phyloP scores from a whole-genome alignment of 169 alveolate species.

The Cryptosporidium tyzzeri region DNA sequence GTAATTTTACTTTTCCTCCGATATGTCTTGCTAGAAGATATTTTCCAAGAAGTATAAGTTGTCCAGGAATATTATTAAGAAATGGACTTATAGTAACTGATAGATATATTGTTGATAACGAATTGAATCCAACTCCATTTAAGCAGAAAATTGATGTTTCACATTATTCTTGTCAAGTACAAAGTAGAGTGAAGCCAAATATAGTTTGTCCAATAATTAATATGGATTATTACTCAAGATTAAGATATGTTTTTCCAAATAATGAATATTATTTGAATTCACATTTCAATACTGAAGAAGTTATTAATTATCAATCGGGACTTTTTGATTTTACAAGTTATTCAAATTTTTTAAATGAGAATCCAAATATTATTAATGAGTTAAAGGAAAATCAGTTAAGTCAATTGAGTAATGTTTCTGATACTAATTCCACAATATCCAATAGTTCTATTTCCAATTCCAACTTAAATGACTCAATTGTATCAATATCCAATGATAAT shows the following conservation, averaged over 20 bases:
- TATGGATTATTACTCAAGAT: background rate
- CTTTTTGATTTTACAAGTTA: slow-evolving; percentile 4
- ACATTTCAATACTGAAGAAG: background rate
- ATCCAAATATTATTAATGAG: background rate
- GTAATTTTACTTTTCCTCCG: slow-evolving; percentile 18
- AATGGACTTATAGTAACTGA: slow-evolving; percentile 47
- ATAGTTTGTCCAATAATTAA: slow-evolving; percentile 43
- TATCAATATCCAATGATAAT: too few species aligned
- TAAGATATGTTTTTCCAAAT: background rate
- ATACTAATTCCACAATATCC: background rate
- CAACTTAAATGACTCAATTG: background rate
- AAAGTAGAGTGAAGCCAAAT: slow-evolving; percentile 32
- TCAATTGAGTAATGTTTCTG: background rate
- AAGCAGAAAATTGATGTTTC: slow-evolving; percentile 33
- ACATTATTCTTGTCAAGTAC: slow-evolving; percentile 48
- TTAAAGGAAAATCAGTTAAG: background rate
- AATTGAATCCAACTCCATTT: slow-evolving; percentile 68
- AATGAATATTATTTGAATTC: background rate
- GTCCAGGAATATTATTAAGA: slow-evolving; percentile 60
- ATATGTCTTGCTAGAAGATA: slow-evolving; percentile 31
- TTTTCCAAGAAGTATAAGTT: slow-evolving; percentile 48
- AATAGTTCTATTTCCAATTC: background rate
- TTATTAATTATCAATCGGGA: slow-evolving; percentile 15
- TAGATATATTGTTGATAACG: slow-evolving; percentile 37
- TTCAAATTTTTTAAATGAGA: background rate